These are phyloP conservation scores for Erythrophleum fordii DNA, from an alignment of 306 rosid species.

Conservation along the genomic window DNA sequence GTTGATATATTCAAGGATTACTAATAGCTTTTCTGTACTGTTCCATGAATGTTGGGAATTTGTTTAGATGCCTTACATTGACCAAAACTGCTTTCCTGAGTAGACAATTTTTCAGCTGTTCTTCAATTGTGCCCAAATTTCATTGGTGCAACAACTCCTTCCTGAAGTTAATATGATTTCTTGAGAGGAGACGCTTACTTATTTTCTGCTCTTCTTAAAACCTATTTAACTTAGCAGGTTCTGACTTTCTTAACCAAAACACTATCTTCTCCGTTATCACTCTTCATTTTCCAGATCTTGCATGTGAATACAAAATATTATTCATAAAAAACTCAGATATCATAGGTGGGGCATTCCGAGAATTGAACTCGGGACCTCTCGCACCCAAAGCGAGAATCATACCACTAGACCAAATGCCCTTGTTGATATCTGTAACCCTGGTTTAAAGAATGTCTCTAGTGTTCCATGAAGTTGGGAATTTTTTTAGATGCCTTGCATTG, in stretches of 20 bases:
- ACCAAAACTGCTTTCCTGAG: background rate
- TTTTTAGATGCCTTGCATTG: background rate
- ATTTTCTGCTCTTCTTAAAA: background rate
- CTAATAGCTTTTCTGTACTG: background rate
- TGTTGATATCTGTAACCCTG: background rate
- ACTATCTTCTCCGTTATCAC: background rate
- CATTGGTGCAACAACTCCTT: too few relatives aligned
- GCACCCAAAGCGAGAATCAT: slow-evolving; percentile 22
- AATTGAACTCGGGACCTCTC: slow-evolving; percentile 19
- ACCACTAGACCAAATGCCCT: slow-evolving; percentile 23
- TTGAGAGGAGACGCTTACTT: background rate
- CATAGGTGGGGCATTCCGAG: background rate
- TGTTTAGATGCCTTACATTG: background rate
- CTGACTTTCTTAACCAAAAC: background rate
- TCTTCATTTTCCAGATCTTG: background rate
- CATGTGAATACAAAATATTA: background rate
- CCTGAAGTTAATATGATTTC: background rate
- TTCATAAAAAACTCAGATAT: too few relatives aligned
- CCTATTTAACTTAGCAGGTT: background rate
- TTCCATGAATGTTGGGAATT: background rate
- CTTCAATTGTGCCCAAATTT: background rate
- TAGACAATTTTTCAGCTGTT: too few relatives aligned
- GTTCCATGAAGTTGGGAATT: background rate
- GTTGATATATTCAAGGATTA: background rate
- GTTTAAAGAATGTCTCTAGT: background rate